Percentiles rank a stretch among this genome's conserved stretches.
phyloP scores from a whole-genome alignment of 2,329 filamentous ascomycete genomes.

The Apiospora phragmitis region DNA sequence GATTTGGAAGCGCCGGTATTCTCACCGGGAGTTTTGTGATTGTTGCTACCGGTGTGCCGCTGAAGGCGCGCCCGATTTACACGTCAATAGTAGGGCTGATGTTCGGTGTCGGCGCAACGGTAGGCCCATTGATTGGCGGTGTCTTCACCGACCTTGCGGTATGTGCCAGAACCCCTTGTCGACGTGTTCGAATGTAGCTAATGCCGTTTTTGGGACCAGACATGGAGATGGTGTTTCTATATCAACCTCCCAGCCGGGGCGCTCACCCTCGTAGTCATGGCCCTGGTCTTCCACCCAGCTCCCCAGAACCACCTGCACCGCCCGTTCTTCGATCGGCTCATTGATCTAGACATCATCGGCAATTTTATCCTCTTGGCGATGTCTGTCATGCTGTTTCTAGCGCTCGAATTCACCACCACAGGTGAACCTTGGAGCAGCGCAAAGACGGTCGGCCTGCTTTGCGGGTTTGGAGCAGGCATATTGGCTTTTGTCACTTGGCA shows the following conservation, averaged over 20 bases:
- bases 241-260: conserved; percentile 42
- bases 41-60: conserved; percentile 31
- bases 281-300: conserved; percentile 29
- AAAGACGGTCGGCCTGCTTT: conserved; percentile 42
- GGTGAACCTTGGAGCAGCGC: conserved; percentile 43
- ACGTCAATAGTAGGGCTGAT: conserved; percentile 33
- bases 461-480: conserved; percentile 24
- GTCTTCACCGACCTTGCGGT: conserved; percentile 37
- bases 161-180: conserved; percentile 16
- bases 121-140: conserved; percentile 37
- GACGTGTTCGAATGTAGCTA: not conserved
- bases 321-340: conserved; percentile 24
- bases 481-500: conserved; percentile 36
- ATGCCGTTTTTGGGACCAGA: conserved; percentile 20
- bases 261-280: conserved; percentile 31
- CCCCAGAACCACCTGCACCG: conserved; percentile 18
- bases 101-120: conserved; percentile 36
- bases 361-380: conserved; percentile 44
- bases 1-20: conserved; percentile 36
- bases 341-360: conserved; percentile 39
- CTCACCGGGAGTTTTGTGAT: conserved; percentile 37
- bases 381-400: conserved; percentile 47
- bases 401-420: conserved; percentile 47
- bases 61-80: conserved; percentile 30
- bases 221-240: conserved; percentile 45